Percentiles rank a stretch among this genome's conserved stretches.
Conservation (phyloP, 2,329 filamentous ascomycete species). For the Curvularia sp. region DNA sequence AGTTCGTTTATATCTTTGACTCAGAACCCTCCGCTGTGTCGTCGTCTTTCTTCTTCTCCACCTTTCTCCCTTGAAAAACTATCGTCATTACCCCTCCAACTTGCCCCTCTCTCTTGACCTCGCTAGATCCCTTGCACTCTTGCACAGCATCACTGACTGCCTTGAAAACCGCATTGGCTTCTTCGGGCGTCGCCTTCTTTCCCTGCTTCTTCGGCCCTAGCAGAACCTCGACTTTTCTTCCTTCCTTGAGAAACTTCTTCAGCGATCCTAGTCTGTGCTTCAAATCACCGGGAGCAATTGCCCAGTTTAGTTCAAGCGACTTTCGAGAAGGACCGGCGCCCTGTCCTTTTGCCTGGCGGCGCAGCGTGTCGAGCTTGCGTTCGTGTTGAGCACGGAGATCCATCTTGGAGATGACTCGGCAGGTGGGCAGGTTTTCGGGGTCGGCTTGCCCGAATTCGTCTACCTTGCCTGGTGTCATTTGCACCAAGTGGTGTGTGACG, state of each 20-base stretch:
- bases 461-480: slow-evolving; percentile 51
- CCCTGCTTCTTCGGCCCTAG: slow-evolving; percentile 72
- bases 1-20: not conserved
- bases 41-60: slow-evolving; percentile 23
- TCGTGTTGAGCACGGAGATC: slow-evolving; percentile 57
- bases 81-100: slow-evolving; percentile 45
- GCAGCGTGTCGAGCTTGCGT: slow-evolving; percentile 54
- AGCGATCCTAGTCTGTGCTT: slow-evolving; percentile 61
- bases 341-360: slow-evolving; percentile 49
- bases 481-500: slow-evolving; percentile 59
- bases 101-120: slow-evolving; percentile 39
- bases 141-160: slow-evolving; percentile 57
- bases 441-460: slow-evolving; percentile 45
- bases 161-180: slow-evolving; percentile 64
- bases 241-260: slow-evolving; percentile 75
- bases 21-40: not conserved
- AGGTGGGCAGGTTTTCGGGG: slow-evolving; percentile 64
- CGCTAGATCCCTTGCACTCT: slow-evolving; percentile 43
- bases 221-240: slow-evolving; percentile 75
- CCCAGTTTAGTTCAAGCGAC: slow-evolving; percentile 90
- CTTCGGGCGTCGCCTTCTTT: slow-evolving; percentile 65
- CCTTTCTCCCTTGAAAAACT: slow-evolving; percentile 40
- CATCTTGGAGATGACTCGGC: slow-evolving; percentile 71
- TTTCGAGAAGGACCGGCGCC: slow-evolving; percentile 59
- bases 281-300: slow-evolving; percentile 78